A percentile compares a stretch with the other conserved stretches of the same genome.
These are phyloP conservation scores for Gastrodia elata DNA, from an alignment of 106 monocot genomes.

Conservation along the genomic window DNA sequence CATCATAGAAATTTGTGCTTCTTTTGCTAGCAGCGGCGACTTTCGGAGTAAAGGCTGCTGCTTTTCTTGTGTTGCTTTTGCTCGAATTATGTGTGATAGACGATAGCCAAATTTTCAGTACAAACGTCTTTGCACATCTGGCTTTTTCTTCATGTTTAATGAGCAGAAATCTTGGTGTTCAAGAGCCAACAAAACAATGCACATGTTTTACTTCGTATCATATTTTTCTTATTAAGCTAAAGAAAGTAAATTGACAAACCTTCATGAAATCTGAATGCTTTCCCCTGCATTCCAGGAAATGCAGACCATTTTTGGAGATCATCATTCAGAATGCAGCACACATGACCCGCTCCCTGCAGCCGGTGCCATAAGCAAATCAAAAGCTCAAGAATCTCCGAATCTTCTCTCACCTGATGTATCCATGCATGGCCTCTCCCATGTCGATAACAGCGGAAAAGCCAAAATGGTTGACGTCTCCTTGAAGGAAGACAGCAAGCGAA, in stretches of 20 bases:
- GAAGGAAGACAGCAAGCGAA: conserved; percentile 61
- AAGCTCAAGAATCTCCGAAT: conserved; percentile 5
- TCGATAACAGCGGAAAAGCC: conserved; percentile 45
- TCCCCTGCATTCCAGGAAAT: conserved; percentile 46
- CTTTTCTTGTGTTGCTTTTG: no score
- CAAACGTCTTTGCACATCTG: no score
- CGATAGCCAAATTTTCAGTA: no score
- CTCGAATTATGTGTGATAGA: no score
- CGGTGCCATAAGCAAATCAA: conserved; percentile 6
- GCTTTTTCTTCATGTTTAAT: no score
- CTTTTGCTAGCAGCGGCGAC: no score
- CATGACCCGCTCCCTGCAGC: conserved; percentile 15
- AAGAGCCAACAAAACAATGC: no score
- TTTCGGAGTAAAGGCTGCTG: no score
- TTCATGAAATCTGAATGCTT: not conserved
- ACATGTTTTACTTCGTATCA: no score
- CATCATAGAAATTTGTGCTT: no score
- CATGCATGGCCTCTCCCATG: conserved; percentile 41
- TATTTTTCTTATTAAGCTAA: not conserved
- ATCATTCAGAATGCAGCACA: conserved; percentile 8
- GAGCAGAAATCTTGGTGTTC: no score
- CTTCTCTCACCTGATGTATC: conserved; percentile 7
- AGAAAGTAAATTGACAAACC: not conserved
- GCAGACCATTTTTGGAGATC: conserved; percentile 68
- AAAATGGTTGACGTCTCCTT: conserved; percentile 79